Evolutionary conservation across 2,329 filamentous ascomycete species (phyloP).

Genomic region (Ophiostoma sp.): DNA sequence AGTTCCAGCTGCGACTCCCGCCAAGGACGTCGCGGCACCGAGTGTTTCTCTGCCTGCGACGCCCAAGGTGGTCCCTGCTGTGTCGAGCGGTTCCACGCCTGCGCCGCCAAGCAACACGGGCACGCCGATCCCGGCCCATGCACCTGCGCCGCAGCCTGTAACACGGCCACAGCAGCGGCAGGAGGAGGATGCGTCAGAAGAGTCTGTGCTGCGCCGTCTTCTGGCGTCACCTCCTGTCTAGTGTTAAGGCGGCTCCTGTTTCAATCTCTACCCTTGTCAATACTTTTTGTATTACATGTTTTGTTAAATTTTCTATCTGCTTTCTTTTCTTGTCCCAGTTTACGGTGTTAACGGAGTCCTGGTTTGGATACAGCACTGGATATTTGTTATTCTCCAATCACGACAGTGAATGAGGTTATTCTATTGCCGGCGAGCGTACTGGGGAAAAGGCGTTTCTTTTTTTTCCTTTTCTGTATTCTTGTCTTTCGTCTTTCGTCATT

Average conservation of each 20-base stretch:
- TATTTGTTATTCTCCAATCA: conserved; percentile 8
- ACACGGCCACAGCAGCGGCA: conserved; percentile 14
- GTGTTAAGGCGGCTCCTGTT: not conserved
- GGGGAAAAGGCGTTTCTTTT: conserved; percentile 4
- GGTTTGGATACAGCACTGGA: not conserved
- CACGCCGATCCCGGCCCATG: conserved; percentile 13
- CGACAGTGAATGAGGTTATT: conserved; percentile 9
- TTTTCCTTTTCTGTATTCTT: not conserved
- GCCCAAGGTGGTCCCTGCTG: not conserved
- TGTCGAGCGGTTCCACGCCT: not conserved
- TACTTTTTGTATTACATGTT: not conserved
- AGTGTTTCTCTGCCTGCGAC: not conserved
- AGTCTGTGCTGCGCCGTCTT: conserved; percentile 16
- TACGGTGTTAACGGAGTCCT: not conserved
- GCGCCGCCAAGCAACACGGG: not conserved
- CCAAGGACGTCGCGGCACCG: not conserved
- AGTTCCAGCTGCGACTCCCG: not conserved
- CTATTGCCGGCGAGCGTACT: not conserved
- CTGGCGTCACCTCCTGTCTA: conserved; percentile 13
- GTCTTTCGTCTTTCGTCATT: not conserved
- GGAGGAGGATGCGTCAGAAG: conserved; percentile 20
- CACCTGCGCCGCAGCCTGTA: not conserved
- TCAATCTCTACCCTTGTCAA: not conserved
- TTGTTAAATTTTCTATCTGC: not conserved
- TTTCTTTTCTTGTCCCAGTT: not conserved